phyloP scores from a whole-genome alignment of 129 eudicot species.

The Flaveria bidentis region DNA sequence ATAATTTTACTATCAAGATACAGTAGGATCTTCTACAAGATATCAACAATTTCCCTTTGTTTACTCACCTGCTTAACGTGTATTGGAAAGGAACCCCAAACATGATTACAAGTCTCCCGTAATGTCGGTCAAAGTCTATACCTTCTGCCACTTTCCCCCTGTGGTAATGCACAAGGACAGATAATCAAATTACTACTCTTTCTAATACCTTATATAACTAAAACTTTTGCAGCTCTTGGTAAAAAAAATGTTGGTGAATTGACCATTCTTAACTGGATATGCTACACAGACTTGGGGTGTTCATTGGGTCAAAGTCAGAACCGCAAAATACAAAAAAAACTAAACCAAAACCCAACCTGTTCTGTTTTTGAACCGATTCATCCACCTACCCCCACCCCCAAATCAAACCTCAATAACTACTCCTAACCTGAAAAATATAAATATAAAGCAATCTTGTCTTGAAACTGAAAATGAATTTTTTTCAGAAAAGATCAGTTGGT shows the following conservation, averaged over 20 bases:
- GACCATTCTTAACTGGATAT: background rate
- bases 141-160: slow-evolving; percentile 99
- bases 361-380: background rate
- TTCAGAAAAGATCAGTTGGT: background rate
- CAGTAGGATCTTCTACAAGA: background rate
- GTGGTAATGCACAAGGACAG: slow-evolving; percentile 4
- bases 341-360: background rate
- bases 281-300: background rate
- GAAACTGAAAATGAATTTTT: background rate
- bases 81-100: slow-evolving; percentile 98
- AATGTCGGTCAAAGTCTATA: slow-evolving; percentile 97
- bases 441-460: background rate
- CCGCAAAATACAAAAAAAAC: background rate
- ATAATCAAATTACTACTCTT: slow-evolving; percentile 12
- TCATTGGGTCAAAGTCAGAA: background rate
- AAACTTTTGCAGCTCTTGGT: background rate
- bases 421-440: background rate
- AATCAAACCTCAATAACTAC: background rate
- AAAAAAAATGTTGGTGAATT: background rate
- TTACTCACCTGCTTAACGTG: slow-evolving; percentile 83
- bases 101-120: slow-evolving; percentile 97
- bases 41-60: background rate
- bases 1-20: background rate
- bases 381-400: background rate
- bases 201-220: background rate